Evolutionary conservation across 2,329 filamentous ascomycete genomes (phyloP).

Genomic region (Aspergillus japonicus): DNA sequence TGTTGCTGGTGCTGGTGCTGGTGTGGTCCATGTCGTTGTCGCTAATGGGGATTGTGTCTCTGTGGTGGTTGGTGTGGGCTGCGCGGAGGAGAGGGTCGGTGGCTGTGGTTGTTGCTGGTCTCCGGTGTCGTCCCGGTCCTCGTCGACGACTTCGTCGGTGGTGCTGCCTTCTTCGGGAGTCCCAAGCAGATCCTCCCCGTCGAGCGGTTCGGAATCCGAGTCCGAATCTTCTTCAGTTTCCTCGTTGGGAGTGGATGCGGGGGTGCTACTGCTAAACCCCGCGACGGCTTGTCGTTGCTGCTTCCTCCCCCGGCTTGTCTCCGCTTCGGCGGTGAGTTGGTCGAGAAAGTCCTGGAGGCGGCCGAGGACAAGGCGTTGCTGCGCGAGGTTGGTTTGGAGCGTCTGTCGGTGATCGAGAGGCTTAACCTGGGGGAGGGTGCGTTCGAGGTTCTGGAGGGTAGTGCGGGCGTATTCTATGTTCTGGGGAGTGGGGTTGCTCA

Average conservation of each 20-base stretch:
- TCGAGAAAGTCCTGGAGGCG: conserved; percentile 35
- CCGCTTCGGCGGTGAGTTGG: conserved; percentile 29
- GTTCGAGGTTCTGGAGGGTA: conserved; percentile 43
- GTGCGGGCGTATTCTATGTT: conserved; percentile 48
- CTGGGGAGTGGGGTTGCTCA: conserved; percentile 19
- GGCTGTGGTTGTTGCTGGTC: conserved; percentile 13
- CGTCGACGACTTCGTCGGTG: conserved; percentile 10
- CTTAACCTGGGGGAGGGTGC: conserved; percentile 41
- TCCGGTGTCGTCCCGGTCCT: conserved; percentile 14
- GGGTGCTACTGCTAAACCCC: conserved; percentile 5
- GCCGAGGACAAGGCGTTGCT: conserved; percentile 37
- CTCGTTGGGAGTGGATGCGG: conserved; percentile 16
- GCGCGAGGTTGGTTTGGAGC: conserved; percentile 40
- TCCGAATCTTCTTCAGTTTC: conserved; percentile 24
- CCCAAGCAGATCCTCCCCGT: conserved; percentile 19
- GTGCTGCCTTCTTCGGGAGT: conserved; percentile 16
- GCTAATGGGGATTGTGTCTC: not conserved
- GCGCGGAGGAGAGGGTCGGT: not conserved
- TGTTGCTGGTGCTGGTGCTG: conserved; percentile 5
- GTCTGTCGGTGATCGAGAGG: conserved; percentile 39
- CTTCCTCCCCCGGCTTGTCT: conserved; percentile 4
- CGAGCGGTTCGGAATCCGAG: conserved; percentile 15
- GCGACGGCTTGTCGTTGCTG: conserved; percentile 6
- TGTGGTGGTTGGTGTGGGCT: not conserved
- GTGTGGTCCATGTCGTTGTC: conserved; percentile 10